These are phyloP conservation scores for Geopyxis carbonaria DNA, from an alignment of 495 filamentous ascomycete species.

Conservation along the genomic window DNA sequence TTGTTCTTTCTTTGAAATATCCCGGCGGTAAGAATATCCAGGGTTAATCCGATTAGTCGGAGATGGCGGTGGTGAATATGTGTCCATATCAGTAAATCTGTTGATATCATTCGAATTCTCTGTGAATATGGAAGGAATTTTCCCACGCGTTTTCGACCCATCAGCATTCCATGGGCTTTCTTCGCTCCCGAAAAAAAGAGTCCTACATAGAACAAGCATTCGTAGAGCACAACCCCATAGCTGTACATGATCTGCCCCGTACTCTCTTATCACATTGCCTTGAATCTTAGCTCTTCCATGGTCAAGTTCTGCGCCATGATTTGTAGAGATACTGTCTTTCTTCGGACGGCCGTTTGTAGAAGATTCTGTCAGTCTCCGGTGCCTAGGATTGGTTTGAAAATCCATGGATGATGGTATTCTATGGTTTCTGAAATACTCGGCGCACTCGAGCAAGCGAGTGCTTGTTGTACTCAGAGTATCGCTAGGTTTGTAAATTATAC, in stretches of 20 bases:
- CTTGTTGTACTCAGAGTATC: conserved; percentile 12
- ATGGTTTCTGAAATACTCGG: conserved; percentile 11
- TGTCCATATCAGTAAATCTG: too few species aligned
- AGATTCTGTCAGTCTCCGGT: not conserved
- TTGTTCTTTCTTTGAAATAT: too few species aligned
- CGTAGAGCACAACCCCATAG: conserved; percentile 14
- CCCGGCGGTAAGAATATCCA: too few species aligned
- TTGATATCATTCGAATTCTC: too few species aligned
- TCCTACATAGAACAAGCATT: conserved; percentile 14
- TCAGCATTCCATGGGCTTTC: too few species aligned
- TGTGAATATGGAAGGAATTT: too few species aligned
- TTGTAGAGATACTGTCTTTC: not conserved
- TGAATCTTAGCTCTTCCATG: conserved; percentile 19
- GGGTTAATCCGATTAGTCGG: too few species aligned
- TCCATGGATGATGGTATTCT: not conserved
- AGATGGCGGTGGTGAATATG: too few species aligned
- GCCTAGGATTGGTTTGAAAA: not conserved
- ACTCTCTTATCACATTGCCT: conserved; percentile 14
- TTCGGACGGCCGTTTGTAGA: too few species aligned
- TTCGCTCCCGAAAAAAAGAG: conserved; percentile 15
- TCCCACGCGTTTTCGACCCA: too few species aligned
- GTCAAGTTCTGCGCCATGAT: conserved; percentile 11
- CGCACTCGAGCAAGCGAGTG: conserved; percentile 12
- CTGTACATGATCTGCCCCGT: conserved; percentile 9
- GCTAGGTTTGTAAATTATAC: conserved; percentile 17